Base-by-base conservation (phyloP, 495 filamentous ascomycete genomes). In the Opeltia flavorubescens region DNA sequence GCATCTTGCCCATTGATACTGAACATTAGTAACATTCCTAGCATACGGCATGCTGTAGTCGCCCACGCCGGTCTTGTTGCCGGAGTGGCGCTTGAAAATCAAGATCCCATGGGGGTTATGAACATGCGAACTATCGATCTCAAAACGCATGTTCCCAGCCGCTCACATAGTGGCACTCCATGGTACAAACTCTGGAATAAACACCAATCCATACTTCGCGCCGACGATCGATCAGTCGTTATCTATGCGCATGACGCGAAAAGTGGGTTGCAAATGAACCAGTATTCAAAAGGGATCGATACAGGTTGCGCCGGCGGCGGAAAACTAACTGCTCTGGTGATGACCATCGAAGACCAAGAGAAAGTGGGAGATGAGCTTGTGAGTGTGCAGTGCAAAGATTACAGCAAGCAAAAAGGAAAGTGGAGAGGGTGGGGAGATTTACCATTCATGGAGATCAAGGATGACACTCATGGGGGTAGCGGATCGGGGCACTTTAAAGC, bases 161-260 rank as follows among this genome's bases (percentile, higher is more conserved):
- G 72, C 17, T 60, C 57, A 36, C 65, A 65, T 36, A 63, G 75
- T 2, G 82, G 81, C 26, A 70, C 65, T 30, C 73, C 70, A 4
- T 93, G 86, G 86, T 68, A 72, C 43, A 76, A 80, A 67, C 55
- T 75, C 25, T 80, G 74, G 66, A 79, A 82, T 51, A 68, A 75
- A 39, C 66, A 76, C 48, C 72, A 79, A 55, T 61, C 62, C 17
- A 41, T 62, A 1, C 30, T 66, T 1, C 47, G 55, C 17, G 1
- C 33, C 3, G 21, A 44, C n/a, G 13, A 47, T 20, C 51, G 54
- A 39, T 51, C 54, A 35, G 81, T 81, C 17, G 76, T 91, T 18
- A 69, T 83, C 40, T 98, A 95, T 58, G 91, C 89, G 3, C 91
- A 98, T 58, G 84, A 96, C 59, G 74, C 85, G 31, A 77, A 76